phyloP scores from a whole-genome alignment of 2,329 filamentous ascomycete species.

The Alternaria infectoria region DNA sequence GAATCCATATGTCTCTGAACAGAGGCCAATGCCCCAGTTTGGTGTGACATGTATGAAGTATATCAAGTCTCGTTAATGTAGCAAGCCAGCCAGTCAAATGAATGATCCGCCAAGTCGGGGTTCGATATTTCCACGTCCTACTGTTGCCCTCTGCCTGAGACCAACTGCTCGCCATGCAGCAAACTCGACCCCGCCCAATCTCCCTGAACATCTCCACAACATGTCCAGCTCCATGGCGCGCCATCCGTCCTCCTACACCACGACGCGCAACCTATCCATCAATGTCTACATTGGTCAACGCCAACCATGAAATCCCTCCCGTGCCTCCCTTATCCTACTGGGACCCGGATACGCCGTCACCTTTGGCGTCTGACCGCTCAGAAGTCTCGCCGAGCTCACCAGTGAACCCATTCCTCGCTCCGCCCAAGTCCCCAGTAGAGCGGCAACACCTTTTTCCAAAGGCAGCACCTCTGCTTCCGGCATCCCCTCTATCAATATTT shows the following conservation, averaged over 20 bases:
- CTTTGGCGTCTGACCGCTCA: neutral
- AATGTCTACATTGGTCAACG: neutral
- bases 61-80: neutral
- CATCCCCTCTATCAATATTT: conserved; percentile 27
- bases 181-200: conserved; percentile 12
- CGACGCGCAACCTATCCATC: conserved; percentile 18
- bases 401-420: conserved; percentile 23
- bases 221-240: conserved; percentile 8
- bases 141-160: neutral
- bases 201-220: conserved; percentile 23
- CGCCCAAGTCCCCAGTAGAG: neutral
- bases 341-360: conserved; percentile 23
- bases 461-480: conserved; percentile 20
- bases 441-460: neutral
- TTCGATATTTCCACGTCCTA: neutral
- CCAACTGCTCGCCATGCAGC: conserved; percentile 5
- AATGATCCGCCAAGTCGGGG: neutral
- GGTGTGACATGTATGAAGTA: neutral
- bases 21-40: neutral
- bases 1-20: neutral
- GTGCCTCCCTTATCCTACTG: conserved; percentile 25
- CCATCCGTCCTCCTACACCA: conserved; percentile 18
- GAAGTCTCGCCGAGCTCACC: conserved; percentile 8
- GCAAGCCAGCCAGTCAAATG: neutral
- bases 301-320: conserved; percentile 4